Evolutionary conservation across 2,329 filamentous ascomycete species (phyloP).

Genomic region (Colletotrichum eremochloae): DNA sequence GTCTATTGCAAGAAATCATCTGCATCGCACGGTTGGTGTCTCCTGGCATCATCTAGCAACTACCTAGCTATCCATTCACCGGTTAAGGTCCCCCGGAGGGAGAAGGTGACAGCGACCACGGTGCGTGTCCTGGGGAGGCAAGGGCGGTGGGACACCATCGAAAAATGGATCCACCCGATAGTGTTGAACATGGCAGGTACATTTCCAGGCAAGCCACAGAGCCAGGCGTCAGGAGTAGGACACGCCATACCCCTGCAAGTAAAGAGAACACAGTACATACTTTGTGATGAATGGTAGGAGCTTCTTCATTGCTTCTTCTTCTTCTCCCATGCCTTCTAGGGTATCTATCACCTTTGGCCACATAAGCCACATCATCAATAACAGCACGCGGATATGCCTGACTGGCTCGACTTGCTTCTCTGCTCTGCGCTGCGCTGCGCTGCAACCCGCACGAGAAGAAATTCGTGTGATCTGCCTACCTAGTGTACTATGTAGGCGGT

Average conservation of each 20-base stretch:
- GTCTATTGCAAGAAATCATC: neutral
- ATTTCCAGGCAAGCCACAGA: constrained; percentile 32
- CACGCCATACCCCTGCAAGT: constrained; percentile 28
- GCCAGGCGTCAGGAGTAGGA: constrained; percentile 19
- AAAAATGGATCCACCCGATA: constrained; percentile 32
- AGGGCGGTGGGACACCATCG: constrained; percentile 15
- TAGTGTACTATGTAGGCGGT: constrained; percentile 3
- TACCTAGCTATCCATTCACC: neutral
- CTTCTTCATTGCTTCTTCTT: constrained; percentile 27
- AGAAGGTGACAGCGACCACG: neutral
- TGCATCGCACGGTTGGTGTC: neutral
- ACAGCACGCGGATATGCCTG: neutral
- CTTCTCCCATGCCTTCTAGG: neutral
- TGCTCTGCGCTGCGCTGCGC: neutral
- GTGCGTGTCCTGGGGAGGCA: constrained; percentile 25
- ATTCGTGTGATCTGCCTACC: constrained; percentile 24
- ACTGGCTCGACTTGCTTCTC: neutral
- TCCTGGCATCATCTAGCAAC: neutral
- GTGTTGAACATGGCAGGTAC: constrained; percentile 41
- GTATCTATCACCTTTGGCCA: neutral
- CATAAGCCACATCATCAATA: neutral
- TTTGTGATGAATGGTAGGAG: neutral
- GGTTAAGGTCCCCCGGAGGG: neutral
- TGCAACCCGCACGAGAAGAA: constrained; percentile 20
- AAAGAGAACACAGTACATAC: constrained; percentile 20